Evolutionary conservation across 2,329 filamentous ascomycete genomes (phyloP).

Genomic region (Venturia pyrina): DNA sequence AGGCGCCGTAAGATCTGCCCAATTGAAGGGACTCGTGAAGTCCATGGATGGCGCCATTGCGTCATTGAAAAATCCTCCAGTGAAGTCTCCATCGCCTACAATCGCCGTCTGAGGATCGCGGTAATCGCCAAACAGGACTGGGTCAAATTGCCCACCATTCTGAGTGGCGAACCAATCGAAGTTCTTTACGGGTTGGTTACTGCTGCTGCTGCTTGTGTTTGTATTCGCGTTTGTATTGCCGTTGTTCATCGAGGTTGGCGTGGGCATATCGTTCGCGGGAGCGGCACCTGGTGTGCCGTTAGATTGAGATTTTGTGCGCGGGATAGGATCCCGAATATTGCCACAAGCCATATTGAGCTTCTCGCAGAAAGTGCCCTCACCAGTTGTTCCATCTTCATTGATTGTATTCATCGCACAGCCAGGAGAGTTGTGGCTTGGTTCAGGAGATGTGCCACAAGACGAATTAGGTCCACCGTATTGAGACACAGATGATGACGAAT

Average conservation of each 20-base stretch:
- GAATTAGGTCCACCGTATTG: conserved; percentile 41
- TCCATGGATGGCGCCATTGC: conserved; percentile 46
- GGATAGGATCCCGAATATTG: conserved; percentile 42
- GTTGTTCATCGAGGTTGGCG: conserved; percentile 16
- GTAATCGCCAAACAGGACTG: conserved; percentile 84
- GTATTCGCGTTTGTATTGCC: conserved; percentile 19
- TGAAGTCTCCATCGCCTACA: conserved; percentile 55
- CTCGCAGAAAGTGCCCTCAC: conserved; percentile 45
- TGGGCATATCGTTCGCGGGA: conserved; percentile 22
- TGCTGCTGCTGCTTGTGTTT: not conserved
- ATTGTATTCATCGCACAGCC: conserved; percentile 6
- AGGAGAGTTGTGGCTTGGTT: conserved; percentile 64
- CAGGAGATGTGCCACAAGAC: conserved; percentile 67
- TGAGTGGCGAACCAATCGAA: conserved; percentile 52
- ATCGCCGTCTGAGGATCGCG: conserved; percentile 81
- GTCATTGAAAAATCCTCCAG: conserved; percentile 62
- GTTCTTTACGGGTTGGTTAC: not conserved
- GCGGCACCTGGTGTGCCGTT: conserved; percentile 21
- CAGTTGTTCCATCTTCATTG: conserved; percentile 41
- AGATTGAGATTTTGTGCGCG: conserved; percentile 36
- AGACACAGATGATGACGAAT: conserved; percentile 40
- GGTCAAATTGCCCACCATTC: conserved; percentile 80
- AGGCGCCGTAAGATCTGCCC: conserved; percentile 33
- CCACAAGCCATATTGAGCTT: conserved; percentile 48
- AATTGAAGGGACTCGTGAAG: conserved; percentile 73